phyloP scores from a whole-genome alignment of 2,329 filamentous ascomycete species.

The Cytospora paraplurivora region DNA sequence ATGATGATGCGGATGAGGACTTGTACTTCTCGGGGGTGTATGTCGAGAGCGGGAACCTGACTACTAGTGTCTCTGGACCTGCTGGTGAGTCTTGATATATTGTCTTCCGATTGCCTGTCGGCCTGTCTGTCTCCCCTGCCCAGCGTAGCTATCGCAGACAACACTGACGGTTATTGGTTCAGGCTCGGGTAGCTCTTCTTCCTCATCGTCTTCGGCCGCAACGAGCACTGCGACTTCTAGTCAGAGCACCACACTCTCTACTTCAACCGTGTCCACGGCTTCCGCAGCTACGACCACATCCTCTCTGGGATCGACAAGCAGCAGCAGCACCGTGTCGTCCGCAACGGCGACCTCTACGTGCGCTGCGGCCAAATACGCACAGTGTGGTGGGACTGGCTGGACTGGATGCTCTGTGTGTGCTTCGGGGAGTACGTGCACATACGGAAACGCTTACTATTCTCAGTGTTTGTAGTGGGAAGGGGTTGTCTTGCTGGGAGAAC shows the following conservation, averaged over 20 bases:
- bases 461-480: slow-evolving; percentile 13
- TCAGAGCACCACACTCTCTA: slow-evolving; percentile 5
- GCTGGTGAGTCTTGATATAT: background rate
- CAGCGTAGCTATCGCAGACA: background rate
- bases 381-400: slow-evolving; percentile 23
- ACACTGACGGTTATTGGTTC: background rate
- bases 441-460: slow-evolving; percentile 26
- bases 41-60: slow-evolving; percentile 58
- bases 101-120: background rate
- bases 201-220: background rate
- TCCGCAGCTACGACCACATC: background rate
- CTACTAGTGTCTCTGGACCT: slow-evolving; percentile 25
- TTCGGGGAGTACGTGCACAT: slow-evolving; percentile 22
- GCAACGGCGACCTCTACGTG: slow-evolving; percentile 15
- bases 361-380: slow-evolving; percentile 18
- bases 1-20: slow-evolving; percentile 60
- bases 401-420: slow-evolving; percentile 19
- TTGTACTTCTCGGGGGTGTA: slow-evolving; percentile 74
- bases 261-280: slow-evolving; percentile 17
- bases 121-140: background rate
- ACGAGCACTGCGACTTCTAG: slow-evolving; percentile 15
- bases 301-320: background rate
- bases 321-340: slow-evolving; percentile 7
- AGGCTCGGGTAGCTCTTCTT: slow-evolving; percentile 23
- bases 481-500: background rate